phyloP scores from a whole-genome alignment of 345 rosid genomes.

The Carallia pectinifolia region DNA sequence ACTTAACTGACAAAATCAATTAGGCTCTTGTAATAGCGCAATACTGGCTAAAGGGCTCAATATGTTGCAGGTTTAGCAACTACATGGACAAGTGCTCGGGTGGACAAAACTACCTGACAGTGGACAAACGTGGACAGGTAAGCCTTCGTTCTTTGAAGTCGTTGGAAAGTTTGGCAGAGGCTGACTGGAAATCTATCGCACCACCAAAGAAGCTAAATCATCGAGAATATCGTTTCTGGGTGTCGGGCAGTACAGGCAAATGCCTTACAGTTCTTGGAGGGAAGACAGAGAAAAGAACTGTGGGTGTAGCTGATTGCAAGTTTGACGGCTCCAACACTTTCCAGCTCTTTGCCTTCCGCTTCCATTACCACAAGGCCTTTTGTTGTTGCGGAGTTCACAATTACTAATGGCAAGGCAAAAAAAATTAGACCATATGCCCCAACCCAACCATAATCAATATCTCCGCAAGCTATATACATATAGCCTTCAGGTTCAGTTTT shows the following conservation, averaged over 20 bases:
- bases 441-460: too few species aligned
- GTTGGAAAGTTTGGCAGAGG: conserved; percentile 37
- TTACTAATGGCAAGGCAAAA: conserved; percentile 7
- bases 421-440: neutral
- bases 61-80: conserved; percentile 41
- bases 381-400: conserved; percentile 51
- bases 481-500: too few species aligned
- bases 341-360: conserved; percentile 51
- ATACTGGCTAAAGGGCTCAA: too few species aligned
- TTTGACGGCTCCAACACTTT: conserved; percentile 47
- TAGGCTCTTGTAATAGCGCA: too few species aligned
- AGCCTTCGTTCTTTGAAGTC: conserved; percentile 39
- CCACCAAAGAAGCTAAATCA: conserved; percentile 42
- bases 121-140: conserved; percentile 39
- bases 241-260: conserved; percentile 38
- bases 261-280: conserved; percentile 44
- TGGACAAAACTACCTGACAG: conserved; percentile 40
- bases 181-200: conserved; percentile 46
- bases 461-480: too few species aligned
- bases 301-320: conserved; percentile 46
- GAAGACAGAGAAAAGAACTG: conserved; percentile 24
- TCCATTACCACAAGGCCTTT: conserved; percentile 50
- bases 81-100: conserved; percentile 46
- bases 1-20: too few species aligned
- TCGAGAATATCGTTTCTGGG: conserved; percentile 40